Percentiles rank a stretch among this genome's conserved stretches.
Evolutionary conservation across 441 rosid species (phyloP).

Genomic region (Isatis lusitanica): DNA sequence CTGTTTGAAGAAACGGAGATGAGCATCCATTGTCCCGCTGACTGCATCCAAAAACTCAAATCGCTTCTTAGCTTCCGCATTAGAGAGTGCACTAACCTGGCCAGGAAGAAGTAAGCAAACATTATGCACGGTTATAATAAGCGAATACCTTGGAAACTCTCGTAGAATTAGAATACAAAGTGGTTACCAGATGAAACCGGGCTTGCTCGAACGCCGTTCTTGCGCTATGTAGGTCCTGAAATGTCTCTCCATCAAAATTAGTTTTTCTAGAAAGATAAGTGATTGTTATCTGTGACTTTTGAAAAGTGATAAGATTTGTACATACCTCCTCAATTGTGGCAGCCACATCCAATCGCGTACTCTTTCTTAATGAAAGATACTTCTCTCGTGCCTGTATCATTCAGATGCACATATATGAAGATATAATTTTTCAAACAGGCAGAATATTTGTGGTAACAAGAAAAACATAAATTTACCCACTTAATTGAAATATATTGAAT

Average conservation of each 20-base stretch:
- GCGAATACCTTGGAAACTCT: background rate
- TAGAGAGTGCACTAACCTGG: slow-evolving; percentile 79
- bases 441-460: slow-evolving; percentile 11
- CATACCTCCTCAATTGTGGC: slow-evolving; percentile 77
- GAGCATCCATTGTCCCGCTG: slow-evolving; percentile 92
- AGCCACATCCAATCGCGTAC: slow-evolving; percentile 78
- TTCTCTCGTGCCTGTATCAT: slow-evolving; percentile 86
- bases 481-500: background rate
- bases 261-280: slow-evolving; percentile 27
- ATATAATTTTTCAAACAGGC: slow-evolving; percentile 7
- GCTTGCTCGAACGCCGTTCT: slow-evolving; percentile 81
- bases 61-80: slow-evolving; percentile 86
- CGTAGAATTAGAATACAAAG: background rate
- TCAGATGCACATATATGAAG: slow-evolving; percentile 24
- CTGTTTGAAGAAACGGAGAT: slow-evolving; percentile 93
- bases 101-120: slow-evolving; percentile 19
- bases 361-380: slow-evolving; percentile 79
- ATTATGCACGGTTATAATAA: slow-evolving; percentile 9
- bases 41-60: slow-evolving; percentile 93
- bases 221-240: slow-evolving; percentile 80
- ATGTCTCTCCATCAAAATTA: slow-evolving; percentile 57
- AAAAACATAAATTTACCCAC: background rate
- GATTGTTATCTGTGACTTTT: slow-evolving; percentile 32
- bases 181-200: slow-evolving; percentile 76
- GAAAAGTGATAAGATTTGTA: slow-evolving; percentile 11